Base-by-base conservation (phyloP, 2,329 filamentous ascomycete genomes). In the Pseudodiploospora longispora region DNA sequence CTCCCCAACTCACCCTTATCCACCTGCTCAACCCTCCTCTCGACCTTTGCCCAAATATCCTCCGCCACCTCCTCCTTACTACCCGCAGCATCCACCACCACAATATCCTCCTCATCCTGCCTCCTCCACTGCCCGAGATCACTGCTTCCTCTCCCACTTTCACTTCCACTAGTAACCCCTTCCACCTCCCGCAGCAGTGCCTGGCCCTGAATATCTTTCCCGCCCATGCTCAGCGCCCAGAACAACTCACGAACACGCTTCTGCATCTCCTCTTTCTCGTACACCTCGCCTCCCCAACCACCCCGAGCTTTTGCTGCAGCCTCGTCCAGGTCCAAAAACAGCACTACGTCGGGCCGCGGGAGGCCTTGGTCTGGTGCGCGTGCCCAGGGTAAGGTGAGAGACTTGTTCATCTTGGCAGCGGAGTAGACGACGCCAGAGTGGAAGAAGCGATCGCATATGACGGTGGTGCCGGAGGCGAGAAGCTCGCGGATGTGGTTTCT, bases 341-440 rank as follows among this genome's bases (percentile, higher is more conserved):
- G 64, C 8, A 91, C 88, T 7, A 90, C 61, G 67, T 98, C 93
- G 0, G 93, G 91, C 4, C 85, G 78, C 1, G 93, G 91, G 1
- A 98, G 74, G 1, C 91, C 91, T 10, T 87, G 75, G 56, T 97
- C 93, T 1, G 90, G 87, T 10, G 81, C 75, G 53, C 87, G 82
- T 6, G 88, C 89, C 90, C 93, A 98, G 0, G 75, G 66, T 0
- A 96, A 70, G 0, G 76, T 69, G 9, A 96, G 74, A 2, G 70
- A 63, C 0, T 82, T 78, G 53, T 87, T 87, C 37, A 79, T 72
- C 61, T 97, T 97, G 4, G 93, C 91, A 0, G 88, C 87, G 27
- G 83, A 88, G 69, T 97, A 98, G 40, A 96, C 88, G 46, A 90
- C 86, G 43, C 93, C 93, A 19, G 86, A 93, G 70, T 95, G 91